Conservation (phyloP, 108 stramenopile species). For the Cyclotella distinguenda region DNA sequence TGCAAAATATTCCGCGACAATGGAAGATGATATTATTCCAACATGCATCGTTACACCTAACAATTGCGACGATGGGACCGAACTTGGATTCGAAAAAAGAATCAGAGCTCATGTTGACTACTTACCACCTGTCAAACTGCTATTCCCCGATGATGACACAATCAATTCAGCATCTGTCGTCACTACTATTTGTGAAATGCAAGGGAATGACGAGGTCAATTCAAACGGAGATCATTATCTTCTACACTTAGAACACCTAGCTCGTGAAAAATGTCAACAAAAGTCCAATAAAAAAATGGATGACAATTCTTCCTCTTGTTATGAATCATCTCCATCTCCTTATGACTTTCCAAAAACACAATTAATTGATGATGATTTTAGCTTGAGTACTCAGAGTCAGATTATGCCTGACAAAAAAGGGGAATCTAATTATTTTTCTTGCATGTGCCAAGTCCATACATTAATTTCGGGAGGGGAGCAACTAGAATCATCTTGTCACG, state of each 20-base stretch:
- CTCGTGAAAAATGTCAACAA: not conserved
- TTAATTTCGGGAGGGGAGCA: not conserved
- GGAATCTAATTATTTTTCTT: not conserved
- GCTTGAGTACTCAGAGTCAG: not conserved
- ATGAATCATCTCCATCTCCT: conserved; percentile 4
- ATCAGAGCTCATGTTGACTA: no score
- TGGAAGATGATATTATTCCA: no score
- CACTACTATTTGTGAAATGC: no score
- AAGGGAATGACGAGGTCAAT: not conserved
- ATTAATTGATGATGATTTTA: not conserved
- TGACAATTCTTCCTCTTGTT: not conserved
- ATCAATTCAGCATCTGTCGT: no score
- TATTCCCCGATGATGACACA: no score
- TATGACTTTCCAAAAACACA: not conserved
- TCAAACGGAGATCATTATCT: not conserved
- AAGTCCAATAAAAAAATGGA: not conserved
- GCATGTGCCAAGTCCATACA: not conserved
- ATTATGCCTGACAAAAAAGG: not conserved
- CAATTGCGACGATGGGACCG: no score
- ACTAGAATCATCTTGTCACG: not conserved
- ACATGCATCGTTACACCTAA: no score
- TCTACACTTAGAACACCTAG: not conserved
- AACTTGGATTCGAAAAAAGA: no score
- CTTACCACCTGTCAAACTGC: no score
- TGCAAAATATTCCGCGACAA: no score